Evolutionary conservation across 257 asterid species (phyloP).

Genomic region (Plantago major): DNA sequence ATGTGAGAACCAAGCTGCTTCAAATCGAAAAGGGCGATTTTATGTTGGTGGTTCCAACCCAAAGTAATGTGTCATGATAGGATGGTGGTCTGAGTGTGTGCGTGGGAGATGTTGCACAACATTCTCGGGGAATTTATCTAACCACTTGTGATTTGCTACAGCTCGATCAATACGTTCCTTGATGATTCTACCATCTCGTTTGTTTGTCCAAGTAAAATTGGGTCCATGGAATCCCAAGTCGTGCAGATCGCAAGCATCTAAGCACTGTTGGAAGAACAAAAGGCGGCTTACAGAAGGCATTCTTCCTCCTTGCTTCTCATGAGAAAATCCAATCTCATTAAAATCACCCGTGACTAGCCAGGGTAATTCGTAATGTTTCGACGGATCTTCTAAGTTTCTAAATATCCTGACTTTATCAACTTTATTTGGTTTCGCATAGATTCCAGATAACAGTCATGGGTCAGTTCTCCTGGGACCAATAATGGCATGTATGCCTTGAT

Average conservation of each 20-base stretch:
- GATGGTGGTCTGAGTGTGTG: not conserved
- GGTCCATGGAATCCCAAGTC: not conserved
- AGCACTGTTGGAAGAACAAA: not conserved
- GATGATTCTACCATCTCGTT: not conserved
- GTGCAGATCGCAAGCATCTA: not conserved
- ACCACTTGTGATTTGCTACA: not conserved
- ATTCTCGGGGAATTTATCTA: not conserved
- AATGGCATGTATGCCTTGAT: too few species aligned
- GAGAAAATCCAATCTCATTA: not conserved
- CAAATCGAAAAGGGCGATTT: not conserved
- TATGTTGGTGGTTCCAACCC: not conserved
- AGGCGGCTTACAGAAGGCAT: not conserved
- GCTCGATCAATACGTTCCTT: not conserved
- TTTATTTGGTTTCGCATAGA: too few species aligned
- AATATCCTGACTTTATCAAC: not conserved
- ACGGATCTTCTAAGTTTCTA: not conserved
- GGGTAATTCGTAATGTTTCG: not conserved
- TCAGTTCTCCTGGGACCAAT: too few species aligned
- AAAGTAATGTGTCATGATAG: not conserved
- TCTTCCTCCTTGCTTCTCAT: not conserved
- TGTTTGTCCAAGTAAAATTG: not conserved
- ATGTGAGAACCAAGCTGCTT: not conserved
- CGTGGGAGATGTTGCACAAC: not conserved
- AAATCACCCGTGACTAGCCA: not conserved
- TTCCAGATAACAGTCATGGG: too few species aligned